Base-by-base conservation (phyloP, 441 rosid genomes). In the Cnidoscolus chayamansa region DNA sequence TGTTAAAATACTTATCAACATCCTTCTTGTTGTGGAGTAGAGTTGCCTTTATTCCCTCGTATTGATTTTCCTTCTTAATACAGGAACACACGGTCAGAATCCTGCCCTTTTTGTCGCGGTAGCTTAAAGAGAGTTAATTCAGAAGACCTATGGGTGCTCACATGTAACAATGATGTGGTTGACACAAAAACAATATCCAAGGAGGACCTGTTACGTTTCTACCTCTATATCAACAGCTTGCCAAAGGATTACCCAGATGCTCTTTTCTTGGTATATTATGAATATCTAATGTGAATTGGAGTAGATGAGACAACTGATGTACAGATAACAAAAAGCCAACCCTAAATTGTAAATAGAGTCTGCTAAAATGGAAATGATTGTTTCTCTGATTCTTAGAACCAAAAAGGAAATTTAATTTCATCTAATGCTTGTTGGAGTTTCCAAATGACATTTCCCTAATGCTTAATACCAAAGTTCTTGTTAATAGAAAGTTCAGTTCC, bases 141-240 rank as follows among this genome's bases (percentile, higher is more conserved):
- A 0, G 97, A 92, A 81, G 99, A 94, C 73, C 72, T 94, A 58
- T 94, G 99, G 99, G 99, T 94, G 79, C 86, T 94, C 67, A 94
- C 96, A 2, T 87, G 93, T 66, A 77, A 86, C 48, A 90, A 85
- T 4, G 99, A 94, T 62, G 96, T 94, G 74, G 90, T 91, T 12
- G 99, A 92, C 78, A 65, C 81, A 0, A 86, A 86, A 84, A 87
- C 92, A 2, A 86, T 86, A 6, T 79, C 91, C 0, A 84, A 76
- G 67, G 93, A 91, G 77, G 97, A 94, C 74, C 81, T 92, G 75
- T 66, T 85, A 63, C 82, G 86, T 12, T 94, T 94, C 84, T 88
- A 94, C 74, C 91, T 86, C 48, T 92, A 90, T 61, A 77, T 92
- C 65, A 89, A 88, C 72, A 89, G 87, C 77, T 82, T 94, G 40